phyloP scores from a whole-genome alignment of 2,329 filamentous ascomycete species.

The Verticillium klebahnii region DNA sequence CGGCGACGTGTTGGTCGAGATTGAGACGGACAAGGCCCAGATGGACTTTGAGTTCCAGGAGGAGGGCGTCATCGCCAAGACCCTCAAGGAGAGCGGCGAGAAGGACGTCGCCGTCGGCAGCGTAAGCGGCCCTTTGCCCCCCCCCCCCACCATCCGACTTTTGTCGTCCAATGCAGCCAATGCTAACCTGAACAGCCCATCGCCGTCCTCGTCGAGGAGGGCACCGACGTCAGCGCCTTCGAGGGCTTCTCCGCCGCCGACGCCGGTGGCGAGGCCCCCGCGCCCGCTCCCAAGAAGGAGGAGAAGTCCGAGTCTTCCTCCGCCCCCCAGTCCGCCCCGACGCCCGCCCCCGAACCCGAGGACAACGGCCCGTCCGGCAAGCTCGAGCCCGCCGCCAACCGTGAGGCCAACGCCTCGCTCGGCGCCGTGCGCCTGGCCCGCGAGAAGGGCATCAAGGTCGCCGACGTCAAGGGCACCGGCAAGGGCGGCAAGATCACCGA shows the following conservation, averaged over 20 bases:
- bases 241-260: constrained; percentile 84
- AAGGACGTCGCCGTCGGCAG: constrained; percentile 94
- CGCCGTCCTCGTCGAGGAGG: constrained; percentile 90
- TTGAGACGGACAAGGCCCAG: constrained; percentile 99
- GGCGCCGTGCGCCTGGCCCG: constrained; percentile 77
- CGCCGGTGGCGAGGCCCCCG: constrained; percentile 73
- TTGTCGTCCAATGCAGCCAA: neutral
- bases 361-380: constrained; percentile 71
- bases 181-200: constrained; percentile 64
- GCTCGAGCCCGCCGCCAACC: constrained; percentile 79
- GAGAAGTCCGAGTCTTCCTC: constrained; percentile 58
- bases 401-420: constrained; percentile 68
- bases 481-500: constrained; percentile 83
- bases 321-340: constrained; percentile 53
- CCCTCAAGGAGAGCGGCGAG: constrained; percentile 85
- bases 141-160: neutral
- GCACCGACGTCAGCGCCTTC: constrained; percentile 80
- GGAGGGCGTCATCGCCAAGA: constrained; percentile 90
- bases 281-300: constrained; percentile 62
- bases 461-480: constrained; percentile 80
- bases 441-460: constrained; percentile 76
- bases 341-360: constrained; percentile 49
- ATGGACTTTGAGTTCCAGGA: constrained; percentile 99
- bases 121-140: constrained; percentile 54
- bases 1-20: constrained; percentile 94